Percentiles rank a stretch among this genome's conserved stretches.
Conservation (phyloP, 2,329 filamentous ascomycete species). For the Scopulariopsis brevicaulis region DNA sequence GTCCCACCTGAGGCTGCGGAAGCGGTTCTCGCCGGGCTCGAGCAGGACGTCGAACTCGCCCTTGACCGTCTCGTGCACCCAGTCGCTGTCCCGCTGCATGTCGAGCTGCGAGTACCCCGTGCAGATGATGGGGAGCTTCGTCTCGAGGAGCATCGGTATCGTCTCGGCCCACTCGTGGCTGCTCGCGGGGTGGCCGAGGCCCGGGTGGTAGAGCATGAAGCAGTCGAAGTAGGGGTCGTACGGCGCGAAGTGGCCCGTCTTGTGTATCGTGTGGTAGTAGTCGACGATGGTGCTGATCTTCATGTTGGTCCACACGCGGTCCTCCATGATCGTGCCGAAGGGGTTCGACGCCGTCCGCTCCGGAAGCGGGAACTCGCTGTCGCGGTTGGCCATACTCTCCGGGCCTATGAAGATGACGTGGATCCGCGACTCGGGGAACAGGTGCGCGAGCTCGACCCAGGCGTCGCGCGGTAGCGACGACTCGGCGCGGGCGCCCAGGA, state of each 20-base stretch:
- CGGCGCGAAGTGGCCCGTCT: slow-evolving; percentile 80
- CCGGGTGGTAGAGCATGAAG: slow-evolving; percentile 94
- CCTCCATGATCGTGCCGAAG: slow-evolving; percentile 89
- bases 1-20: slow-evolving; percentile 93
- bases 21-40: slow-evolving; percentile 86
- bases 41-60: slow-evolving; percentile 90
- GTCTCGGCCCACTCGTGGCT: slow-evolving; percentile 93
- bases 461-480: slow-evolving; percentile 88
- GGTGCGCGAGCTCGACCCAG: slow-evolving; percentile 87
- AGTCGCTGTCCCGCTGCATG: slow-evolving; percentile 84
- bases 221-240: slow-evolving; percentile 98
- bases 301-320: slow-evolving; percentile 75
- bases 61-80: slow-evolving; percentile 73
- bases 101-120: slow-evolving; percentile 96
- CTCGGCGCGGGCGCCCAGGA: slow-evolving; percentile 91
- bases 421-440: slow-evolving; percentile 86
- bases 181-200: slow-evolving; percentile 85
- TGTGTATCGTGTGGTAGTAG: slow-evolving; percentile 94
- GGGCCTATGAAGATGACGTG: slow-evolving; percentile 93
- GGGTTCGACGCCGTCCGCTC: slow-evolving; percentile 77
- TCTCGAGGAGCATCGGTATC: slow-evolving; percentile 79
- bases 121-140: slow-evolving; percentile 86
- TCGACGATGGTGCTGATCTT: slow-evolving; percentile 98
- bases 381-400: slow-evolving; percentile 89
- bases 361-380: slow-evolving; percentile 85